phyloP scores from a whole-genome alignment of 1,139 yeast species.

The Scheffersomyces illinoinensis region DNA sequence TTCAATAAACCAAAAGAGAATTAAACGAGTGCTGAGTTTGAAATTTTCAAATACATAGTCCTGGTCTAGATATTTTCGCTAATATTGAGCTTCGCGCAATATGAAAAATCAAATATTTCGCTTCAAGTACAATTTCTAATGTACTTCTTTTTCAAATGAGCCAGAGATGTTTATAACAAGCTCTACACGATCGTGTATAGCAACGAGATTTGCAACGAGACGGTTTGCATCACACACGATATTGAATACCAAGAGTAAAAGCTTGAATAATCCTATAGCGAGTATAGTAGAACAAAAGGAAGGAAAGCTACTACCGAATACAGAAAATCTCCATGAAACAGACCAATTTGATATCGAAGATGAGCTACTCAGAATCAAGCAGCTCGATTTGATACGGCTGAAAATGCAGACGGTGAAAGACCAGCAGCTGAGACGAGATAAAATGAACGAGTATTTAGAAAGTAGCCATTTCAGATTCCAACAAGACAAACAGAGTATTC shows the following conservation, averaged over 20 bases:
- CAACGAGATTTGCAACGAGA: neutral
- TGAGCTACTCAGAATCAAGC: neutral
- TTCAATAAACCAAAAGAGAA: neutral
- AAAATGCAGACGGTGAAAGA: neutral
- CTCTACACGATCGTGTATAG: neutral
- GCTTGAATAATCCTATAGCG: neutral
- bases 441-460: constrained; percentile 10
- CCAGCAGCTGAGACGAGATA: neutral
- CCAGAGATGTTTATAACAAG: neutral
- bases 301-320: neutral
- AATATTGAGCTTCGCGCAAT: neutral
- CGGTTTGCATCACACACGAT: neutral
- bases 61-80: neutral
- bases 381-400: neutral
- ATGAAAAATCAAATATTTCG: neutral
- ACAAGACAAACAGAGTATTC: constrained; percentile 1
- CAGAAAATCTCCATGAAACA: neutral
- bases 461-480: constrained; percentile 4
- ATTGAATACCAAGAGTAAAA: neutral
- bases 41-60: too few relatives aligned
- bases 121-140: neutral
- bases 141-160: neutral
- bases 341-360: neutral
- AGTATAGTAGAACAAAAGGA: neutral
- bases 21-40: neutral